Conservation (phyloP, 2,329 filamentous ascomycete genomes). For the Mycosphaerella sp. region DNA sequence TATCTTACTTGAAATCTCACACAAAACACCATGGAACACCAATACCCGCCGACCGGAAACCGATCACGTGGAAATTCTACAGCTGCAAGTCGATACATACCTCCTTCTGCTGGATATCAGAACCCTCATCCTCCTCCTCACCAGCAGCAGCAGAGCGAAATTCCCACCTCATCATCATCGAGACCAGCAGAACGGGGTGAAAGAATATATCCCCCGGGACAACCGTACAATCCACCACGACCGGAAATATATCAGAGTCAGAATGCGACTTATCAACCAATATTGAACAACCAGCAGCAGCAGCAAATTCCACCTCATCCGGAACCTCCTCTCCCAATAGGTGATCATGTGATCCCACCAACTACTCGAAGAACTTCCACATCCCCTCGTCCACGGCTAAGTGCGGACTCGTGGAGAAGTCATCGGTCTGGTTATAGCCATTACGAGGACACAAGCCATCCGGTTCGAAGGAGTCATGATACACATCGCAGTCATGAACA, state of each 20-base stretch:
- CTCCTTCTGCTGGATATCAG: no score
- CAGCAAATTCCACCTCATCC: not conserved
- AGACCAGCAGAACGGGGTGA: constrained; percentile 1
- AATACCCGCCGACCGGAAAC: no score
- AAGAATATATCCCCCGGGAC: not conserved
- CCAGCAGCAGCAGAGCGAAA: no score
- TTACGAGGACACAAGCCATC: not conserved
- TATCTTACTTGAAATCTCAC: no score
- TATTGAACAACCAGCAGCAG: not conserved
- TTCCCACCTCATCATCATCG: not conserved
- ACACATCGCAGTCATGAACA: not conserved
- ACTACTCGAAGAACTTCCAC: not conserved
- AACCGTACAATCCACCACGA: not conserved
- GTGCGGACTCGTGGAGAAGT: constrained; percentile 7
- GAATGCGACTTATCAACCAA: not conserved
- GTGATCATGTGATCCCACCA: constrained; percentile 2
- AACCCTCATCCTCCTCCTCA: no score
- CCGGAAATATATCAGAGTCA: constrained; percentile 7
- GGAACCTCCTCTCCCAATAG: constrained; percentile 6
- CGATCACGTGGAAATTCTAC: no score
- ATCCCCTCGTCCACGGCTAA: constrained; percentile 5
- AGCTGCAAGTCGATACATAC: no score
- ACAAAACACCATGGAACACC: no score
- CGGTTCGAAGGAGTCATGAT: not conserved
- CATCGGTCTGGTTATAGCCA: not conserved